A percentile compares a stretch with the other conserved stretches of the same genome.
Evolutionary conservation across 1,284 basidiomycete genomes (phyloP).

Genomic region (Mrakiaceae sp.): DNA sequence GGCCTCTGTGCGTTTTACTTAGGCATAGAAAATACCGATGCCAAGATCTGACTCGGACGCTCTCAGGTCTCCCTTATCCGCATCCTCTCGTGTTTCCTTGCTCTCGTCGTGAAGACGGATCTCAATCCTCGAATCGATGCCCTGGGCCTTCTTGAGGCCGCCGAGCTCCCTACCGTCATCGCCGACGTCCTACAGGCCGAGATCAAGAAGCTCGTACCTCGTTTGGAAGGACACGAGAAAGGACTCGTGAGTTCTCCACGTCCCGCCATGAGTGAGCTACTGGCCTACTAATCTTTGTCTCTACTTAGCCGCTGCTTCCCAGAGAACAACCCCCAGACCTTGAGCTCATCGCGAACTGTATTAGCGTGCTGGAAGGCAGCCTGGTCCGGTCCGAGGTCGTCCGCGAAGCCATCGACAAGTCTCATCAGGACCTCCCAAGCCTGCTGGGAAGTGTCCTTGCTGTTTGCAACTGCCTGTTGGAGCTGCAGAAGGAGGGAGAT

Average conservation of each 20-base stretch:
- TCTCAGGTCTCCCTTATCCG: not conserved
- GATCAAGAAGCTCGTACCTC: not conserved
- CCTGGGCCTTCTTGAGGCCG: not conserved
- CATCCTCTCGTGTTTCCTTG: constrained; percentile 6
- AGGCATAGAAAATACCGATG: not conserved
- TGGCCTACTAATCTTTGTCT: too few species aligned
- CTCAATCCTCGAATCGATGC: not conserved
- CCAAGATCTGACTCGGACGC: not conserved
- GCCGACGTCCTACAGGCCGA: not conserved
- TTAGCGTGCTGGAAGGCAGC: constrained; percentile 10
- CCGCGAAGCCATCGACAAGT: not conserved
- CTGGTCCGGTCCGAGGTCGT: not conserved
- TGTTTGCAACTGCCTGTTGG: not conserved
- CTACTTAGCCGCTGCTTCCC: not conserved
- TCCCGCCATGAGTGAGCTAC: not conserved
- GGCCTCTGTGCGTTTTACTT: not conserved
- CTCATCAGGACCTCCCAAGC: not conserved
- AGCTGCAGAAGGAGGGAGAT: not conserved
- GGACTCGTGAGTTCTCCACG: constrained; percentile 4
- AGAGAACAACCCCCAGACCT: not conserved
- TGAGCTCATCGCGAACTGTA: constrained; percentile 6
- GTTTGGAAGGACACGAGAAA: constrained; percentile 3
- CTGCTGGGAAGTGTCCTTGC: constrained; percentile 5
- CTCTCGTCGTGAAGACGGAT: not conserved
- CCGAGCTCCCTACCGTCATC: not conserved